Evolutionary conservation across 108 stramenopile species (phyloP).

Genomic region (Conticribra guillardii): DNA sequence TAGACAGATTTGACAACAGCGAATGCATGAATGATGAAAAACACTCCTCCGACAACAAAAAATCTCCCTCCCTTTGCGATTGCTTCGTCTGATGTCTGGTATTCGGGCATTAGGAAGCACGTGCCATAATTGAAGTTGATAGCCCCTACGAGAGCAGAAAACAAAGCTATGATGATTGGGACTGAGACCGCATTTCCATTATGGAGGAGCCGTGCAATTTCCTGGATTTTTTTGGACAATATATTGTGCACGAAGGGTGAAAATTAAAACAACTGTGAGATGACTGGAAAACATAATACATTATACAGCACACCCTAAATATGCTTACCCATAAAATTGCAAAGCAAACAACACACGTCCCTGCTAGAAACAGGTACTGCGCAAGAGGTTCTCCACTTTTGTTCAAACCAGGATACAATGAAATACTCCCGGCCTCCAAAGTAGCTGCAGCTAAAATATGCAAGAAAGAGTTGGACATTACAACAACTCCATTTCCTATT

Average conservation of each 20-base stretch:
- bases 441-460: not conserved
- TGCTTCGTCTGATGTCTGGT: not conserved
- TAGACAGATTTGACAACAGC: not conserved
- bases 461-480: not conserved
- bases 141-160: not conserved
- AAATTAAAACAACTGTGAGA: too few species aligned
- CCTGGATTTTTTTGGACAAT: not conserved
- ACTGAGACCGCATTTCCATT: not conserved
- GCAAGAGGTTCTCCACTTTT: not conserved
- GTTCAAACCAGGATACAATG: not conserved
- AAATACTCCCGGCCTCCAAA: not conserved
- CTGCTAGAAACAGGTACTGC: not conserved
- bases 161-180: not conserved
- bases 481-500: not conserved
- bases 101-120: not conserved
- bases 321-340: not conserved
- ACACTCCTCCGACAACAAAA: not conserved
- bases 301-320: too few species aligned
- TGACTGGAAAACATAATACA: too few species aligned
- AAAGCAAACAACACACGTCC: not conserved
- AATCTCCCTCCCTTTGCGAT: not conserved
- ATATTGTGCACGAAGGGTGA: too few species aligned
- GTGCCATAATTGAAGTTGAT: not conserved
- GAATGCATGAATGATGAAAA: not conserved
- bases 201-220: not conserved